Evolutionary conservation across 495 filamentous ascomycete genomes (phyloP).

Genomic region (Thermochaetoides thermophila): DNA sequence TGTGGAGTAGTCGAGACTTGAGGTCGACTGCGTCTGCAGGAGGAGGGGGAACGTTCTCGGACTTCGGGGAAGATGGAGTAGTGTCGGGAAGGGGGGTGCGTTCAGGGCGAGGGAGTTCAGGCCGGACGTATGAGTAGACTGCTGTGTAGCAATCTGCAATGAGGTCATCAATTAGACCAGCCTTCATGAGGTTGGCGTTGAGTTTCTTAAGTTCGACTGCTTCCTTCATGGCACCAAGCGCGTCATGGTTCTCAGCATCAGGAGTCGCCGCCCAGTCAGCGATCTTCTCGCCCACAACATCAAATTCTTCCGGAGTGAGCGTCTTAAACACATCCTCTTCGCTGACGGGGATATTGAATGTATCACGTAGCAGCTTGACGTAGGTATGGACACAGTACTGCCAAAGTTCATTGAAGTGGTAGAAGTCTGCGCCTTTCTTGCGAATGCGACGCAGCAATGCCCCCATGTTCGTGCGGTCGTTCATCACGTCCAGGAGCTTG

Average conservation of each 20-base stretch:
- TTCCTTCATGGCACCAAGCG: slow-evolving; percentile 66
- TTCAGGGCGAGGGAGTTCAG: slow-evolving; percentile 18
- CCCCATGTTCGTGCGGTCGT: slow-evolving; percentile 69
- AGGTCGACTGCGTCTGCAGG: slow-evolving; percentile 1
- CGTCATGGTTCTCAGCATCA: slow-evolving; percentile 24
- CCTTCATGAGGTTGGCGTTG: slow-evolving; percentile 73
- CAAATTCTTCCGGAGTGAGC: slow-evolving; percentile 70
- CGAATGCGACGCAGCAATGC: slow-evolving; percentile 66
- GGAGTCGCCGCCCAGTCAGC: slow-evolving; percentile 32
- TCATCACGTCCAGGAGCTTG: slow-evolving; percentile 53
- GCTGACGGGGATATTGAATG: slow-evolving; percentile 46
- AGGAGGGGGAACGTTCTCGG: too few species aligned
- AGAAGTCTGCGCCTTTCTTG: slow-evolving; percentile 69
- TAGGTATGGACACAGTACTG: slow-evolving; percentile 62
- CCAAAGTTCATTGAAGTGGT: slow-evolving; percentile 77
- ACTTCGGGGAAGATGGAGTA: background rate
- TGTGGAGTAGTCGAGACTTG: slow-evolving; percentile 38
- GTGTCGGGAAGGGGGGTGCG: background rate
- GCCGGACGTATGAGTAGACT: slow-evolving; percentile 46
- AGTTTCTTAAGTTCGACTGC: slow-evolving; percentile 80
- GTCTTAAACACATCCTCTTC: slow-evolving; percentile 69
- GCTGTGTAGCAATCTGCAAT: slow-evolving; percentile 73
- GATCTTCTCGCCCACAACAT: slow-evolving; percentile 36
- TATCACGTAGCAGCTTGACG: slow-evolving; percentile 56
- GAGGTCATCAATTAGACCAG: slow-evolving; percentile 72